Evolutionary conservation across 306 rosid genomes (phyloP).

Genomic region (Cucurbita maxima): DNA sequence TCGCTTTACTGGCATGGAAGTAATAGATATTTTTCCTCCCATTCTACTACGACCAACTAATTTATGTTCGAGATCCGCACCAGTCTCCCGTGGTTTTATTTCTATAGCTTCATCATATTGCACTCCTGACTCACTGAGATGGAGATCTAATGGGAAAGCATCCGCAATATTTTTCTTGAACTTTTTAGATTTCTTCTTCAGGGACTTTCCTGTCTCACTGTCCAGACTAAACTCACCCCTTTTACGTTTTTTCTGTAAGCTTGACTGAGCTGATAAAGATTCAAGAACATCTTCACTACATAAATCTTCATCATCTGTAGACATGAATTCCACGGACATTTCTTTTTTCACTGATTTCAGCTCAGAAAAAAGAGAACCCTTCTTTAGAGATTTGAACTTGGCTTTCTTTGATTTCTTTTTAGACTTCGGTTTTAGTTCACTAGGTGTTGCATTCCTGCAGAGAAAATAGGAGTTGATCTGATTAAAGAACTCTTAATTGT

Average conservation of each 20-base stretch:
- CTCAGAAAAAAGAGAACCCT: slow-evolving; percentile 67
- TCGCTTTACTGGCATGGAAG: slow-evolving; percentile 75
- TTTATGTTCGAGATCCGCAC: slow-evolving; percentile 51
- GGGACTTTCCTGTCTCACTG: slow-evolving; percentile 35
- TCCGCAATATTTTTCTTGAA: slow-evolving; percentile 42
- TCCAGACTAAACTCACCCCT: slow-evolving; percentile 29
- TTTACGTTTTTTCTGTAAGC: slow-evolving; percentile 58
- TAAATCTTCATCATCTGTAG: slow-evolving; percentile 55
- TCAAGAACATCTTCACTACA: slow-evolving; percentile 26
- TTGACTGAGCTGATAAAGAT: slow-evolving; percentile 35
- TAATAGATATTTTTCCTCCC: slow-evolving; percentile 90
- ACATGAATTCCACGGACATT: slow-evolving; percentile 35
- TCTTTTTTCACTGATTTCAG: slow-evolving; percentile 47
- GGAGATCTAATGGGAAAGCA: slow-evolving; percentile 41
- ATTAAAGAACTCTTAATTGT: neutral
- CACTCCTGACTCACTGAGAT: slow-evolving; percentile 35
- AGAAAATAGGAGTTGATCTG: neutral
- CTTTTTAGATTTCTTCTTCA: slow-evolving; percentile 68
- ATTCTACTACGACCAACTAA: slow-evolving; percentile 52
- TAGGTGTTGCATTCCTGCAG: slow-evolving; percentile 38
- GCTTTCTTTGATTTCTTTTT: slow-evolving; percentile 85
- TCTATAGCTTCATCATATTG: slow-evolving; percentile 45
- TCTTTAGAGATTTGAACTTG: slow-evolving; percentile 87
- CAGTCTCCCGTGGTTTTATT: slow-evolving; percentile 32
- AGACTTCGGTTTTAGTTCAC: slow-evolving; percentile 56